Conservation (phyloP, 805 yeast genomes). For the Zygosaccharomyces kombuchaensis region DNA sequence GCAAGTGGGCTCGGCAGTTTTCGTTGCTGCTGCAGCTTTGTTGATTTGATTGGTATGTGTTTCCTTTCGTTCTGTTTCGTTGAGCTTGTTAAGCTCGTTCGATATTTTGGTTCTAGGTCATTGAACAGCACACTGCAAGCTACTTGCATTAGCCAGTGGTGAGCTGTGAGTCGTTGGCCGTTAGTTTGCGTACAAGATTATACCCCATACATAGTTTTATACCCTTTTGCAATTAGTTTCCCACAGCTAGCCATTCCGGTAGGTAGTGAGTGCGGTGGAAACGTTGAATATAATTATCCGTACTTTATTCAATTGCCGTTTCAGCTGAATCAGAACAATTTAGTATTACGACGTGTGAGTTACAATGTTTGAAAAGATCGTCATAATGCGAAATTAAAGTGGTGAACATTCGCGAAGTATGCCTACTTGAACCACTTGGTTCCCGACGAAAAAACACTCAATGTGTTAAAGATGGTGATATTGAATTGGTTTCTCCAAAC, state of each 20-base stretch:
- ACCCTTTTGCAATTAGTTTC: not conserved
- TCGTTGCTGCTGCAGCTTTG: slow-evolving; percentile 29
- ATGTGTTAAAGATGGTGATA: too few relatives aligned
- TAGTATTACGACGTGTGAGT: too few relatives aligned
- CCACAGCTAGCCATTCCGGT: not conserved
- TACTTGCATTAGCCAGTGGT: not conserved
- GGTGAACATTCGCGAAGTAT: too few relatives aligned
- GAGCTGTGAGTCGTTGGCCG: not conserved
- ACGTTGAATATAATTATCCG: too few relatives aligned
- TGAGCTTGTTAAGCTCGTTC: not conserved
- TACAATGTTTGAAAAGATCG: too few relatives aligned
- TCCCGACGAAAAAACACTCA: too few relatives aligned
- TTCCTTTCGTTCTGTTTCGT: not conserved
- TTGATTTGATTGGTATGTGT: slow-evolving; percentile 18
- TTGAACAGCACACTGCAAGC: not conserved
- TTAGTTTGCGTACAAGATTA: not conserved
- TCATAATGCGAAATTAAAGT: too few relatives aligned
- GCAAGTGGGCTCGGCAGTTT: slow-evolving; percentile 23
- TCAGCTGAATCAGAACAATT: too few relatives aligned
- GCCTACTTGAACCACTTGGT: too few relatives aligned
- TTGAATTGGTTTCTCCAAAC: too few relatives aligned
- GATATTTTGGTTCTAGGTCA: not conserved
- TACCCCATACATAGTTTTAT: not conserved
- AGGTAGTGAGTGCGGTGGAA: not conserved
- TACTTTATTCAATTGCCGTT: not conserved